Evolutionary conservation across 495 filamentous ascomycete species (phyloP), one percentile per base, ranked within the genome.

Genomic region (Aspergillus nidulans): DNA sequence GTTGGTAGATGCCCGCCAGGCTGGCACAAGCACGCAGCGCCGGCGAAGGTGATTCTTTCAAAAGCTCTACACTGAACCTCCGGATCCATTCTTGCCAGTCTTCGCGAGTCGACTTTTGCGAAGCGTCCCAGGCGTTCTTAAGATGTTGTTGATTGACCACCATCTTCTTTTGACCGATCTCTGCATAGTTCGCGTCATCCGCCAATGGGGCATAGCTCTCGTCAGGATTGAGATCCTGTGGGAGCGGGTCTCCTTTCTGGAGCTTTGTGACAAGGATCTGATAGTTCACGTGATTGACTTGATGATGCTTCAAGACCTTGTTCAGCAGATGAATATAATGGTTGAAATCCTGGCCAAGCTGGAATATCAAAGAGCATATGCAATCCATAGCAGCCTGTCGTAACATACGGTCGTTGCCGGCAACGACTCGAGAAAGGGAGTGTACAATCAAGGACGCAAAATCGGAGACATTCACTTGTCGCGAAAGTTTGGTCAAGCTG

Each of bases 51-150:
- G 91, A 96, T 67, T 99, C 95, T 53, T 91, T 92, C 36, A 99
- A 78, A 19, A 99, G 79, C 59, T 96, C 95, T 18, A 96, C 90
- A 62, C 92, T 96, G 68, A 97, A 95, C 20, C 95, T 81, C 47
- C 95, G 82, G 68, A 97, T 96, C 94, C 94, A 99, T 69, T 99
- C 94, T 57, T 95, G 89, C 94, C 94, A 99, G 69, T 99, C 94
- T 66, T 99, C 94, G 45, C 89, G 85, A 1, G 94, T 99, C 16
- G 94, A 96, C 66, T 95, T 94, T 51, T 94, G 89, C 32, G 84
- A 89, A 3, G 95, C 91, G 60, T 97, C 95, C 94, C 95, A 99
- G 1, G 95, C 94, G 56, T 90, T 89, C 68, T 96, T 96, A 9
- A 99, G 79, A 76, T 99, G 94, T 62, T 97, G 89, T 49, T 96